Evolutionary conservation across 768 basidiomycete genomes (phyloP).

Genomic region (Imleria badia): DNA sequence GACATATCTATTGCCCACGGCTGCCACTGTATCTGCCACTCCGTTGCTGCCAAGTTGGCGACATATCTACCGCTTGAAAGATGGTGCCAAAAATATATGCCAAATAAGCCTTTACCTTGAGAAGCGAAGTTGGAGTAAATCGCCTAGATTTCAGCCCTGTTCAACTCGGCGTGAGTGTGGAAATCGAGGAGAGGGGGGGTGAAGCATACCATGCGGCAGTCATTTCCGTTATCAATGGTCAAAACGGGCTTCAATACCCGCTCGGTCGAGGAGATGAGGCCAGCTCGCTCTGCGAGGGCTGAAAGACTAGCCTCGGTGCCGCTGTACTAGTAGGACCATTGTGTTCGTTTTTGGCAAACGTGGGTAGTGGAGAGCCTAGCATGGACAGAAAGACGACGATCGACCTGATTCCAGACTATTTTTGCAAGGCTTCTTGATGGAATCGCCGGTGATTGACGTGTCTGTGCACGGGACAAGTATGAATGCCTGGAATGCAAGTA

Average conservation of each 20-base stretch:
- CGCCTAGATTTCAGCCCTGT: background rate
- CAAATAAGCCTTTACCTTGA: background rate
- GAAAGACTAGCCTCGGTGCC: slow-evolving; percentile 7
- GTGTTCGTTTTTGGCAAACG: background rate
- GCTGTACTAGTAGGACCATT: background rate
- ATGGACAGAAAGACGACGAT: slow-evolving; percentile 2
- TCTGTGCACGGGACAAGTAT: background rate
- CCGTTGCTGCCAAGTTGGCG: slow-evolving; percentile 1
- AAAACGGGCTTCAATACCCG: background rate
- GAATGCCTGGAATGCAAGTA: too few species aligned
- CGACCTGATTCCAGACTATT: background rate
- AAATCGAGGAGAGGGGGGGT: background rate
- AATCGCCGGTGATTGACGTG: slow-evolving; percentile 4
- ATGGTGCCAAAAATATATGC: background rate
- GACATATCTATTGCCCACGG: background rate
- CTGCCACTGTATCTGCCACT: slow-evolving; percentile 1
- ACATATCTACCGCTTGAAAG: background rate
- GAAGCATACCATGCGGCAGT: slow-evolving; percentile 13
- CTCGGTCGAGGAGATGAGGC: background rate
- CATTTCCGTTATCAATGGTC: slow-evolving; percentile 30
- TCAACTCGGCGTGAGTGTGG: background rate
- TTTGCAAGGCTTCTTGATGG: slow-evolving; percentile 9
- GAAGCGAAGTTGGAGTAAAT: background rate
- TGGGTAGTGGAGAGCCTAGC: background rate
- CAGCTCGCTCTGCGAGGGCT: background rate